A percentile compares a stretch with the other conserved stretches of the same genome.
phyloP scores from a whole-genome alignment of 805 yeast species.

The Yarrowia divulgata region DNA sequence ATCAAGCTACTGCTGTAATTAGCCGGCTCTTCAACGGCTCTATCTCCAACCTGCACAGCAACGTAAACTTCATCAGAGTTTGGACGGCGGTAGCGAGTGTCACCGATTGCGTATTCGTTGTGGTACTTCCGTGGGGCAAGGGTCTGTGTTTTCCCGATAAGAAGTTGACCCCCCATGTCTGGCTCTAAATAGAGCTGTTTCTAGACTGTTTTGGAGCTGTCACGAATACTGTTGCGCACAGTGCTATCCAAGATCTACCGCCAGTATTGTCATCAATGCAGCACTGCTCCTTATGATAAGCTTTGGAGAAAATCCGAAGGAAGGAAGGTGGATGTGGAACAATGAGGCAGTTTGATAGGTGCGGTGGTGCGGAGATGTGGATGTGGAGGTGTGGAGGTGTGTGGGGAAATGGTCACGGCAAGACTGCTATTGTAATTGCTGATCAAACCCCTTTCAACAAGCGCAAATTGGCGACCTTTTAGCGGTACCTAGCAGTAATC shows the following conservation, averaged over 20 bases:
- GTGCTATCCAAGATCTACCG: too few relatives aligned
- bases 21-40: slow-evolving; percentile 16
- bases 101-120: not conserved
- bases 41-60: slow-evolving; percentile 27
- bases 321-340: not conserved
- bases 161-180: not conserved
- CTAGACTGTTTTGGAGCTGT: too few relatives aligned
- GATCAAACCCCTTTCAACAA: too few relatives aligned
- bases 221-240: too few relatives aligned
- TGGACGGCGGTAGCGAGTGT: not conserved
- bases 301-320: slow-evolving; percentile 8
- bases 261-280: slow-evolving; percentile 8
- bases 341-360: not conserved
- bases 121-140: not conserved
- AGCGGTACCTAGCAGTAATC: too few relatives aligned
- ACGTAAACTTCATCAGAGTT: slow-evolving; percentile 9
- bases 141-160: not conserved
- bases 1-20: not conserved
- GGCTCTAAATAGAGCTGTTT: not conserved
- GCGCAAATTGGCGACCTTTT: too few relatives aligned
- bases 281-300: slow-evolving; percentile 18
- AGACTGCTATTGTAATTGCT: not conserved
- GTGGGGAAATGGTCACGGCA: not conserved
- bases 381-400: not conserved
- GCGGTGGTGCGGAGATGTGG: not conserved